Evolutionary conservation across 352 stramenopile genomes (phyloP), one percentile per base, ranked within the genome.

Genomic region (Lagenidium sp.): DNA sequence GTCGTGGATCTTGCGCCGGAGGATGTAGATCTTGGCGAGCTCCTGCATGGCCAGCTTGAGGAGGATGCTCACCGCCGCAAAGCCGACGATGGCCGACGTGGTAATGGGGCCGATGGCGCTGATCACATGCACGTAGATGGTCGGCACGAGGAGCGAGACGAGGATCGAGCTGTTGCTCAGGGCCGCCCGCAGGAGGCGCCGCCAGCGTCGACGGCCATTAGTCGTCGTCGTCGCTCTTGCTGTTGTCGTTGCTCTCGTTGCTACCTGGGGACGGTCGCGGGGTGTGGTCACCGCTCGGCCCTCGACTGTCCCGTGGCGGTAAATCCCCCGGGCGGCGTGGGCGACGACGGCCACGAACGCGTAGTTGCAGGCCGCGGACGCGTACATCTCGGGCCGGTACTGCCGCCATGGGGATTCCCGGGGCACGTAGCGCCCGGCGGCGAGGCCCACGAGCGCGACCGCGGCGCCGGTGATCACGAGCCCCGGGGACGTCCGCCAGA

Each of bases 41-140:
- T 65, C 47, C 25, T 60, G 50, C 16, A 57, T 26, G 2, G 4
- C n/a, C 13, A 50, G 28, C 42, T 55, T 59, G 45, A 60, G 25
- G 18, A 29, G 41, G 18, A 47, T 43, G 32, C 44, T 50, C 1
- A 26, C 30, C 21, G 37, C 16, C 8, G 50, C 47, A 26, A 58
- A 18, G 12, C 28, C 8, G 8, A 29, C 23, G 20, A 45, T 18
- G 26, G 18, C 34, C 6, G 7, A 8, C 6, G 7, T 39, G 13
- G 13, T 12, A n/a, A 20, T 39, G 6, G 18, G 18, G 11, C 11
- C 20, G 6, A 39, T 8, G 13, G n/a, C 7, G 6, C n/a, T 7
- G 34, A 39, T 39, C 7, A n/a, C 34, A 18, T 39, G 34, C 13
- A 39, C 34, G 7, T 12, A 6, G 34, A 39, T 10, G 34, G n/a